phyloP scores from a whole-genome alignment of 2,329 filamentous ascomycete genomes.

The Fusarium agapanthi region DNA sequence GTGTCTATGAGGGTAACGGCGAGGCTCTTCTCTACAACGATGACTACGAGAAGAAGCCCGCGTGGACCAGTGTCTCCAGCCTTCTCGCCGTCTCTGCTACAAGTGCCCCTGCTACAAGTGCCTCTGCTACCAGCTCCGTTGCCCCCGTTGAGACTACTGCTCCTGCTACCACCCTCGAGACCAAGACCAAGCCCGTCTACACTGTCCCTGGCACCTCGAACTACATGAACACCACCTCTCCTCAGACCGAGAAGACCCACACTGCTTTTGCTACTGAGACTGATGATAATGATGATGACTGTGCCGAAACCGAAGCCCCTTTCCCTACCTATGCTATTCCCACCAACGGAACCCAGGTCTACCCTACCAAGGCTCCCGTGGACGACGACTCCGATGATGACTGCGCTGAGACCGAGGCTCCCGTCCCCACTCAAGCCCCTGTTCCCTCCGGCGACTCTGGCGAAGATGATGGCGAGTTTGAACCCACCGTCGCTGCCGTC shows the following conservation, averaged over 20 bases:
- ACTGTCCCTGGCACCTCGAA: conserved; percentile 14
- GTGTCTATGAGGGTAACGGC: conserved; percentile 51
- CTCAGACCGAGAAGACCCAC: conserved; percentile 24
- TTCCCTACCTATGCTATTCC: conserved; percentile 28
- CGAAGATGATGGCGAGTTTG: neutral
- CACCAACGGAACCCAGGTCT: conserved; percentile 22
- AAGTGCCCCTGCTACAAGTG: neutral
- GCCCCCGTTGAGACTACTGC: conserved; percentile 11
- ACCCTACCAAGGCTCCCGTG: conserved; percentile 10
- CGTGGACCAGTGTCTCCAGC: conserved; percentile 50
- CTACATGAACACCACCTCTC: conserved; percentile 20
- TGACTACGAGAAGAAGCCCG: conserved; percentile 51
- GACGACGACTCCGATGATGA: conserved; percentile 12
- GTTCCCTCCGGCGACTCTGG: conserved; percentile 1
- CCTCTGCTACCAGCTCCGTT: neutral
- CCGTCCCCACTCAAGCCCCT: neutral
- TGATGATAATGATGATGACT: conserved; percentile 27
- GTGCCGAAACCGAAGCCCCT: conserved; percentile 7
- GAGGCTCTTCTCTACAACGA: conserved; percentile 52
- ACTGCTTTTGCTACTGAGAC: conserved; percentile 26
- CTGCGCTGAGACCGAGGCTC: neutral
- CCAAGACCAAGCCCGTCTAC: conserved; percentile 14
- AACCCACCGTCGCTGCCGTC: neutral
- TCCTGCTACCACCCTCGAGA: conserved; percentile 14
- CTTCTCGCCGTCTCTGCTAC: conserved; percentile 45